Evolutionary conservation across 169 alveolate species (phyloP), one percentile per base, ranked within the genome.

Genomic region (Plasmodium adleri): DNA sequence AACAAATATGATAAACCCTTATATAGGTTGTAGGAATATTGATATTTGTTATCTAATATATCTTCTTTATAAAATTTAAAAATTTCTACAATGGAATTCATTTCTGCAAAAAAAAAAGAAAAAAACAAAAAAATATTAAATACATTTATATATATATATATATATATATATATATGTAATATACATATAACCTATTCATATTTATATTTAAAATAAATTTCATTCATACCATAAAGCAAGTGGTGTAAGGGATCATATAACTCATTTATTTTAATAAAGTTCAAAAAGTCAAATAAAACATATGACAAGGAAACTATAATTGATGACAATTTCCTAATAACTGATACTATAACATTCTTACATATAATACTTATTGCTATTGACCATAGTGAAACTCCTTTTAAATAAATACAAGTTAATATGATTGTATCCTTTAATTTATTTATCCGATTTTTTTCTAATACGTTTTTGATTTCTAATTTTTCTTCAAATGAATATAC

Each of bases 31-130:
- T 76, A 76, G 12, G 89, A 76, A 58, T 76, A 76, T 68, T 76
- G 89, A 76, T 76, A 76, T 59, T 76, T 76, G 76, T 76, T 76
- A 71, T 76, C 89, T 66, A 76, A 76, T 28, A 76, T 76, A 63
- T 76, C 89, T 63, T 76, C 89, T 50, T 76, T 76, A 76, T 76
- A 76, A 76, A 76, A 76, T 66, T 76, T 76, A 76, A 76, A 76
- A 64, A 76, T 76, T 45, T 76, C 89, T 58, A 76, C 89, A 76
- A 76, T 76, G 71, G 89, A 76, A 76, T 76, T 76, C 89, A 76
- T 76, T 76, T 76, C 89, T 76, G 39, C 70, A 76, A 63, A 49
- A 50, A 20, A 17, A 22, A 15, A 12, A 28, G 24, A 17, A 26
- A 24, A 20, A 60, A 10, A 28, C n/a, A 58, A 66, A 64, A 54